Evolutionary conservation across 1,284 basidiomycete genomes (phyloP).

Genomic region (Fereydounia khargensis): DNA sequence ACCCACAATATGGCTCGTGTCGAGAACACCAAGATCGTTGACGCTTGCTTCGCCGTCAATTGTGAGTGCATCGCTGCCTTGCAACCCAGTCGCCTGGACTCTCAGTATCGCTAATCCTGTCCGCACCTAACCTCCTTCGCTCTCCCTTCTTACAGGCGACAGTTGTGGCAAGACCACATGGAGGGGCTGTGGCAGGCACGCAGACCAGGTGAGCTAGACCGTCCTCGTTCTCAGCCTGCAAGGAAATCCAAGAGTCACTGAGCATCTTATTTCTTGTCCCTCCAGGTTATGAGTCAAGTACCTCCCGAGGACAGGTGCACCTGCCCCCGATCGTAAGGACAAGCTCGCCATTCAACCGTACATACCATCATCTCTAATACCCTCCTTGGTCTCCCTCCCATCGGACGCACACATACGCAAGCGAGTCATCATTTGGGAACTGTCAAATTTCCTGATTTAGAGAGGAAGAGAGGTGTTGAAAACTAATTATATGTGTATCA

Average conservation of each 20-base stretch:
- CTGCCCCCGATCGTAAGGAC: conserved; percentile 21
- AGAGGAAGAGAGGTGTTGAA: conserved; percentile 6
- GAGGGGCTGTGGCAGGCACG: conserved; percentile 34
- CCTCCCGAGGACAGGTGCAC: conserved; percentile 28
- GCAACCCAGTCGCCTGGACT: too few relatives aligned
- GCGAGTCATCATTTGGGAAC: too few relatives aligned
- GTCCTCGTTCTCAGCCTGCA: too few relatives aligned
- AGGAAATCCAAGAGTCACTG: too few relatives aligned
- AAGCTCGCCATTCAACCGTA: background rate
- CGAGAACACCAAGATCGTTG: conserved; percentile 7
- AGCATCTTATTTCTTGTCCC: too few relatives aligned
- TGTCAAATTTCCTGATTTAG: background rate
- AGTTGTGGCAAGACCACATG: conserved; percentile 46
- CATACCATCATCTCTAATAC: too few relatives aligned
- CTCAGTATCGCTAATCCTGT: too few relatives aligned
- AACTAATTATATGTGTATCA: background rate
- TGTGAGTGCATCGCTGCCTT: conserved; percentile 8
- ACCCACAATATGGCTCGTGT: too few relatives aligned
- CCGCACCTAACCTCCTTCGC: too few relatives aligned
- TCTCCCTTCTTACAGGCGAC: conserved; percentile 33
- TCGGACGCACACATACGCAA: too few relatives aligned
- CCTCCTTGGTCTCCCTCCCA: too few relatives aligned
- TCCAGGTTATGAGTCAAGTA: conserved; percentile 18
- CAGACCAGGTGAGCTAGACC: too few relatives aligned
- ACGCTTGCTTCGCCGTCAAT: conserved; percentile 31